Evolutionary conservation across 805 yeast genomes (phyloP).

Genomic region (Hanseniaspora singularis): DNA sequence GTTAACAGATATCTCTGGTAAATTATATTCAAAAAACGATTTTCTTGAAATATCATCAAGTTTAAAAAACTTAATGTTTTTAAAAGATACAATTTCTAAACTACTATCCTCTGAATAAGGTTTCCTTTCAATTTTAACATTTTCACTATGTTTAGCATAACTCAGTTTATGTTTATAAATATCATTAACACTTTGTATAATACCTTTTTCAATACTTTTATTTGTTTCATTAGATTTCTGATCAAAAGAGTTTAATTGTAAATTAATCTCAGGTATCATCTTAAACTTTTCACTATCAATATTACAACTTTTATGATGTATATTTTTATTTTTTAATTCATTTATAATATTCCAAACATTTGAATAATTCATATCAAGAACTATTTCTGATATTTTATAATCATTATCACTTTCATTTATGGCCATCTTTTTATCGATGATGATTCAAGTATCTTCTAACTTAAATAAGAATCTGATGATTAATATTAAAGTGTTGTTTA

Average conservation of each 20-base stretch:
- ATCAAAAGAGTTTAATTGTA: not conserved
- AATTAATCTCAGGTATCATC: conserved; percentile 2
- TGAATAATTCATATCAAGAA: conserved; percentile 7
- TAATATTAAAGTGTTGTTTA: too few relatives aligned
- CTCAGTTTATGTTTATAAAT: conserved; percentile 2
- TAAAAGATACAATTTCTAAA: not conserved
- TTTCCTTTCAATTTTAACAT: not conserved
- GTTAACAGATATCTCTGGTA: not conserved
- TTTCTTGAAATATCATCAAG: conserved; percentile 8
- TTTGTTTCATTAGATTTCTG: not conserved
- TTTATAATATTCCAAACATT: conserved; percentile 9
- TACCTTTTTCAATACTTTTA: not conserved
- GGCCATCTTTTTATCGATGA: too few relatives aligned
- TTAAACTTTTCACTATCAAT: conserved; percentile 12
- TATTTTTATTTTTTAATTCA: conserved; percentile 3
- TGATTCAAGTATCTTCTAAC: too few relatives aligned
- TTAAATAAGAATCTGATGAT: too few relatives aligned
- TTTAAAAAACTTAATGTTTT: conserved; percentile 9
- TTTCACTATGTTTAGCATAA: not conserved
- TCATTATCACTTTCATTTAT: too few relatives aligned
- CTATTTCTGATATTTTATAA: conserved; percentile 3
- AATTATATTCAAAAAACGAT: conserved; percentile 5
- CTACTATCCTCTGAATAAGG: not conserved
- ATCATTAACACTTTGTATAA: not conserved
- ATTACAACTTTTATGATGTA: conserved; percentile 4